Evolutionary conservation across 345 rosid genomes (phyloP), one percentile per base, ranked within the genome.

Genomic region (Balakata baccata): DNA sequence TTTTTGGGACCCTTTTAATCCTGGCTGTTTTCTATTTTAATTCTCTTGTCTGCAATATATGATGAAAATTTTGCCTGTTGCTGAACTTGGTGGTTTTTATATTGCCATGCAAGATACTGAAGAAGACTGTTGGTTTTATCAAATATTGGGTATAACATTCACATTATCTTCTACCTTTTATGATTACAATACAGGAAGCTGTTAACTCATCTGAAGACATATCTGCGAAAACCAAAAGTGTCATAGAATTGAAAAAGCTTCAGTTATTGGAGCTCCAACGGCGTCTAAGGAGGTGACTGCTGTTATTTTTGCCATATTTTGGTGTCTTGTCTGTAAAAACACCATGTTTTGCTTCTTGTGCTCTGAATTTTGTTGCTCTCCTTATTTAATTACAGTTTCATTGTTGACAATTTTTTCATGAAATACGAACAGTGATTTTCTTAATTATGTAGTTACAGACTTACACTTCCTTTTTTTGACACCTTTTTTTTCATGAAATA

Each of bases 191-290:
- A 79, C 84, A 93, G 98, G 89, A 82, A 82, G 84, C 82, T 77
- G 98, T 89, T 71, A 90, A 87, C 81, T 87, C 85, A 23, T 90
- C 97, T 59, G 94, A 90, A 81, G 95, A 93, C 83, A 86, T 91
- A 73, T 89, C 93, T 74, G 86, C 93, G 74, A 93, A 86, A 80
- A 93, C 98, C 78, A 93, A 85, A 83, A 91, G 93, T 76, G 97
- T 93, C 71, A 93, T 93, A 59, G 98, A 91, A 83, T 75, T 93
- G 86, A 93, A 93, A 81, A 93, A 91, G 82, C 97, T 93, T 68
- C 97, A 93, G 81, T 77, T 93, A 49, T 76, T 89, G 75, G 90
- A 70, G 43, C 93, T 90, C 72, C 98, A 93, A 82, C 85, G 90
- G 39, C 97, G 97, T 61, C 81, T 93, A 4, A 75, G 94, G 83